A percentile compares a stretch with the other conserved stretches of the same genome.
Conservation (phyloP, 2,329 filamentous ascomycete species). For the Dactylonectria estremocensis region DNA sequence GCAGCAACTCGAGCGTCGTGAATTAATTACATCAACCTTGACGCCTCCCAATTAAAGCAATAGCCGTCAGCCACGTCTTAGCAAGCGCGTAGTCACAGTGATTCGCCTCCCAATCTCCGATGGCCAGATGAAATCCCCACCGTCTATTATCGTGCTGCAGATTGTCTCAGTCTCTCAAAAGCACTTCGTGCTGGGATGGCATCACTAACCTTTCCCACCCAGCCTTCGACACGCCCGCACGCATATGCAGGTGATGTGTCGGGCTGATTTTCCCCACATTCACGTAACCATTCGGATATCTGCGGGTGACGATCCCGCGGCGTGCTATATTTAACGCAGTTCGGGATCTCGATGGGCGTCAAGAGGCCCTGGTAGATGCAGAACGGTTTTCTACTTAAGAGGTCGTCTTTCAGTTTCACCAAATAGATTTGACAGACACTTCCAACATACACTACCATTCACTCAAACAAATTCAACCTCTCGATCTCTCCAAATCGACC, state of each 20-base stretch:
- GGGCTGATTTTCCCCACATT: not conserved
- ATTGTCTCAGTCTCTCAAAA: not conserved
- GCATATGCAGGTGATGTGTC: constrained; percentile 9
- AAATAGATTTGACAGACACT: constrained; percentile 5
- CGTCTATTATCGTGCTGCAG: not conserved
- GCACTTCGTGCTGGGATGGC: not conserved
- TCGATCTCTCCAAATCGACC: constrained; percentile 32
- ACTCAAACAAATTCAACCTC: constrained; percentile 37
- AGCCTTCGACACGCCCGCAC: not conserved
- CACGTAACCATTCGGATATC: not conserved
- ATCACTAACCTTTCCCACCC: too few relatives aligned
- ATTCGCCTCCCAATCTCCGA: not conserved
- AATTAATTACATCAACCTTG: not conserved
- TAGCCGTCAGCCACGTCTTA: not conserved
- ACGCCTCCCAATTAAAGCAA: not conserved
- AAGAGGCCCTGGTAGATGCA: not conserved
- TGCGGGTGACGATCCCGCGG: not conserved
- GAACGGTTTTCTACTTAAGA: not conserved
- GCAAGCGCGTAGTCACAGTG: not conserved
- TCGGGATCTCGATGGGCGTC: not conserved
- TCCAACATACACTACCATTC: constrained; percentile 33
- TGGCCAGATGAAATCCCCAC: not conserved
- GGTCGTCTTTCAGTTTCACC: not conserved
- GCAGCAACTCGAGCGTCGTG: not conserved
- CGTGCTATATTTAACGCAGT: not conserved